phyloP scores from a whole-genome alignment of 768 basidiomycete species.

The Strobilomyces dryophilus region DNA sequence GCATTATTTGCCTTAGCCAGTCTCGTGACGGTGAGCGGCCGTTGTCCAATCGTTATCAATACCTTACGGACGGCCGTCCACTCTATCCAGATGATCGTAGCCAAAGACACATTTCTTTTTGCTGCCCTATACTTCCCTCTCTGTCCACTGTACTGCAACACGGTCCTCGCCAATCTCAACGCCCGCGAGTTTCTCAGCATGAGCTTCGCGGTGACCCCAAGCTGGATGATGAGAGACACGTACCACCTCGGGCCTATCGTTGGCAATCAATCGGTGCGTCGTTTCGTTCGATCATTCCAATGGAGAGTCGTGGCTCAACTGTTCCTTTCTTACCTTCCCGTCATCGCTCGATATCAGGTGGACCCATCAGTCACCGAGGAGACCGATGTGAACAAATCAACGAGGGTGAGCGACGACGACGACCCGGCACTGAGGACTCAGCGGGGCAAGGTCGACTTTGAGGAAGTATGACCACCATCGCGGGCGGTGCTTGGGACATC shows the following conservation, averaged over 20 bases:
- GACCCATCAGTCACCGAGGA: neutral
- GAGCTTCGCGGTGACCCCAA: neutral
- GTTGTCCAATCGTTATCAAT: too few relatives aligned
- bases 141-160: too few relatives aligned
- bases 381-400: neutral
- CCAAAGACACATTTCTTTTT: too few relatives aligned
- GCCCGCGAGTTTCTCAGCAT: too few relatives aligned
- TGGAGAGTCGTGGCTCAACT: too few relatives aligned
- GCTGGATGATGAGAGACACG: neutral
- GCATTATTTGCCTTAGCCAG: constrained; percentile 1
- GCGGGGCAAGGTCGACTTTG: neutral
- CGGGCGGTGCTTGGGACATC: neutral
- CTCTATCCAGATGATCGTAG: too few relatives aligned
- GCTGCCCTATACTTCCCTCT: too few relatives aligned
- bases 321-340: neutral
- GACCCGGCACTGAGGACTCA: neutral
- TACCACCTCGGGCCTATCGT: too few relatives aligned
- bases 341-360: neutral
- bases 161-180: too few relatives aligned
- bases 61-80: too few relatives aligned
- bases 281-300: neutral
- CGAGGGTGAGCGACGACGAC: neutral
- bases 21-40: too few relatives aligned
- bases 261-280: neutral
- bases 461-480: neutral